Evolutionary conservation across 139 green algal genomes (phyloP).

Genomic region (Nannochloris sp.): DNA sequence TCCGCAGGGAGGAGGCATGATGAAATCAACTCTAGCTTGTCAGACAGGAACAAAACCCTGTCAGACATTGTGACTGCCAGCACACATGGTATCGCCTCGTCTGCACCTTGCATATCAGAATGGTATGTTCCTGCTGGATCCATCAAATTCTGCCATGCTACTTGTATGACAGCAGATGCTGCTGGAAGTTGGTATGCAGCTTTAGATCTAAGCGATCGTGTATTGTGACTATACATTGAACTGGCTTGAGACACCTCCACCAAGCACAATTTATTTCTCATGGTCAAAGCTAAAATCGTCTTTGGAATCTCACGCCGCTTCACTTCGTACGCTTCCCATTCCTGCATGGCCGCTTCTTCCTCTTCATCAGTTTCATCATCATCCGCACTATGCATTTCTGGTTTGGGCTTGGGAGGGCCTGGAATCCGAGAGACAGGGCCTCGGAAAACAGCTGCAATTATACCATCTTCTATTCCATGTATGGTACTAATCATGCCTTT

Average conservation of each 20-base stretch:
- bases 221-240: background rate
- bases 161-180: conserved; percentile 29
- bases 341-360: conserved; percentile 5
- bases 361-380: conserved; percentile 15
- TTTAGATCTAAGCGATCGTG: background rate
- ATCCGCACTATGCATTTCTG: conserved; percentile 5
- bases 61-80: conserved; percentile 32
- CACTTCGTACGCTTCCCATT: conserved; percentile 18
- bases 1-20: background rate
- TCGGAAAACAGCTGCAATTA: conserved; percentile 7
- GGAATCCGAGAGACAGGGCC: conserved; percentile 23
- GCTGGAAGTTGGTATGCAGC: conserved; percentile 17
- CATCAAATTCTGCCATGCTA: conserved; percentile 44
- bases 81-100: background rate
- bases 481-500: conserved; percentile 15
- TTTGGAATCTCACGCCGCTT: conserved; percentile 16
- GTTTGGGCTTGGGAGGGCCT: background rate
- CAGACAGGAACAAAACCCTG: conserved; percentile 31
- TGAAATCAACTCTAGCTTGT: conserved; percentile 23
- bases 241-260: conserved; percentile 11
- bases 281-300: conserved; percentile 12
- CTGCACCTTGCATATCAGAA: conserved; percentile 9
- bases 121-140: conserved; percentile 16
- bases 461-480: conserved; percentile 12
- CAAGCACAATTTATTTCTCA: conserved; percentile 18